Evolutionary conservation across 83 land plant genomes (phyloP), one percentile per base, ranked within the genome.

Genomic region (Picea abies): DNA sequence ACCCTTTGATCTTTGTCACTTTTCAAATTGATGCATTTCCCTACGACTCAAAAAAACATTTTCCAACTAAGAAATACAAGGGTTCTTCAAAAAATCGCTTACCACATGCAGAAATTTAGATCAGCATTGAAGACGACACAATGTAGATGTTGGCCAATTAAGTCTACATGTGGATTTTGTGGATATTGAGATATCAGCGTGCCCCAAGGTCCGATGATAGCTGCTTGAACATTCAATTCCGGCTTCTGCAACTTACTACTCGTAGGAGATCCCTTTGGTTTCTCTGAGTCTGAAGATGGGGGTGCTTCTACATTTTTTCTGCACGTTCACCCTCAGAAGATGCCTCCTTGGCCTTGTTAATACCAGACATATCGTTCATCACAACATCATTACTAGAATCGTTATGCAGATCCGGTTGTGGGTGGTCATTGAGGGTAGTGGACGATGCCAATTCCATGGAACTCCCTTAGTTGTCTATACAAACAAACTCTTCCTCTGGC

Each of bases 131-230:
- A 29, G 29, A 29, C 29, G 29, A 29, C 29, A 29, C 29, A 29
- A 29, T 29, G 29, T 29, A 29, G 29, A 29, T 29, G 29, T 29
- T 29, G 29, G 29, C 29, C 29, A 29, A 29, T 29, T 29, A 29
- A 29, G 29, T 29, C 29, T 29, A 29, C 29, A 29, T 29, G 29
- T 29, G 85, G 58, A 41, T 49, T 29, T 29, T 86, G 87, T 4
- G 85, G 60, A 41, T 49, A 77, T 84, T 89, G 91, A 0, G 91
- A 89, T 12, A 89, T 32, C 78, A 92, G 90, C 80, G 77, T 85
- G 4, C 88, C 91, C 94, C 94, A 92, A 0, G 52, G 91, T 79
- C 29, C 69, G 19, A 35, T 17, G 68, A 5, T 66, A 25, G 69
- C 10, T 47, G 11, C 52, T 47, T 66, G 10, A n/a, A 66, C 8